Conservation (phyloP, 2,329 filamentous ascomycete species). For the Alternaria tenuissima region DNA sequence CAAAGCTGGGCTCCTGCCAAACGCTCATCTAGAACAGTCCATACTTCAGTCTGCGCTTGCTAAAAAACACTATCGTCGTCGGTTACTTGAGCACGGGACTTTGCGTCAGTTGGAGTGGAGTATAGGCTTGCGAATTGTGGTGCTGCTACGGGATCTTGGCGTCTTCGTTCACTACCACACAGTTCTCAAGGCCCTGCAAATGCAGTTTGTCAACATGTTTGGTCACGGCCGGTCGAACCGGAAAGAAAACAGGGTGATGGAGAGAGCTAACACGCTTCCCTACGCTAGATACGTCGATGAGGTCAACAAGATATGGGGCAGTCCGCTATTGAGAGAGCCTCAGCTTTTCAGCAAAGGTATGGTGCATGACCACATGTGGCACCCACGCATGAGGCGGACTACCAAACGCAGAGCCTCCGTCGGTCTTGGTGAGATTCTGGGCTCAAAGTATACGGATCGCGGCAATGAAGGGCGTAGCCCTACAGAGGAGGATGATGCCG, state of each 20-base stretch:
- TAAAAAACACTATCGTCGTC: constrained; percentile 38
- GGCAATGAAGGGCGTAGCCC: not conserved
- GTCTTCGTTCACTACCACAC: constrained; percentile 36
- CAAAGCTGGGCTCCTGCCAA: constrained; percentile 36
- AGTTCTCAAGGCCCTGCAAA: constrained; percentile 38
- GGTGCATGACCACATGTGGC: constrained; percentile 23
- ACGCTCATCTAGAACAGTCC: constrained; percentile 36
- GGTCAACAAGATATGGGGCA: constrained; percentile 44
- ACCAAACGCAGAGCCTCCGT: constrained; percentile 10
- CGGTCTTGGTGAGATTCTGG: constrained; percentile 16
- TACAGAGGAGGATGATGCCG: not conserved
- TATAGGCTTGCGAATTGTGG: constrained; percentile 37
- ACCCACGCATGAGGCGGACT: constrained; percentile 25
- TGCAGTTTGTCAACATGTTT: constrained; percentile 42
- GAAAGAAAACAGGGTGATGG: constrained; percentile 38
- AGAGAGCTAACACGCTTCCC: constrained; percentile 26
- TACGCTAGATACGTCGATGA: constrained; percentile 37
- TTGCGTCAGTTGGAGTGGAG: constrained; percentile 38
- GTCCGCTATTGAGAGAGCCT: constrained; percentile 34
- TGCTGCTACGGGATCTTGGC: constrained; percentile 40
- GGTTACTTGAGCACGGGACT: constrained; percentile 25
- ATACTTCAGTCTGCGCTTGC: constrained; percentile 22
- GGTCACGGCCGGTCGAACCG: constrained; percentile 31
- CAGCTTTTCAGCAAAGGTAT: constrained; percentile 14
- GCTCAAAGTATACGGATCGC: constrained; percentile 5